Base-by-base conservation (phyloP, 2,329 filamentous ascomycete species). In the Talaromyces sp. region DNA sequence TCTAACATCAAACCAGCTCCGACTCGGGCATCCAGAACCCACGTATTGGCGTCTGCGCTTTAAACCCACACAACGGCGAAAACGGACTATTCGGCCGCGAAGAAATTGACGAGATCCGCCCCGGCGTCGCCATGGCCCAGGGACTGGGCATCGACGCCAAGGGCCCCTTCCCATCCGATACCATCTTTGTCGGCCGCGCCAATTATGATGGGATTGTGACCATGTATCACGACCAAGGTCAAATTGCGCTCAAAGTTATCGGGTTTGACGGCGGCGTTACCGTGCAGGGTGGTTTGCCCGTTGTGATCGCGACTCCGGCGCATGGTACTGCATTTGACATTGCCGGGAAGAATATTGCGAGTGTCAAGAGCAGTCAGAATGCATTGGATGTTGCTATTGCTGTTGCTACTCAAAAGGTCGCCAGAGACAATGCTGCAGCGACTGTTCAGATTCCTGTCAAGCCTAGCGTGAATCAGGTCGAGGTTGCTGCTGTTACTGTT, bases 191-290 rank as follows among this genome's bases (percentile, higher is more conserved):
- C 10, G 68, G 68, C 60, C 64, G 72, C 27, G 57, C 65, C 26
- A 62, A 67, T 19, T 74, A 69, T 56, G 71, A 74, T 59, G 71
- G 67, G n/a, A 72, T 75, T 27, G 65, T 74, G 31, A 72, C 71
- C 50, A 73, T 74, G 72, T 74, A 74, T 57, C 72, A 74, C 63
- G 72, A 74, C 60, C 72, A 74, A 54, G 72, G 72, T 4, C 72
- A 74, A 62, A 73, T 73, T 38, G 72, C 71, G 5, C 68, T 74
- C 61, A 74, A 73, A 64, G 63, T 74, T 4, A 65, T 74, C 9
- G 63, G 62, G 1, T 74, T 74, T 60, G 71, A 74, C 32, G 70
- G 71, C 9, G 70, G 72, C 5, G 71, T 74, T 24, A 74, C 72
- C 0, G 67, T 74, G 2, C 70, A 73, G 57, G 72, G 72, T 9